Evolutionary conservation across 495 filamentous ascomycete genomes (phyloP).

Genomic region (Saxispiralis lemnorum): DNA sequence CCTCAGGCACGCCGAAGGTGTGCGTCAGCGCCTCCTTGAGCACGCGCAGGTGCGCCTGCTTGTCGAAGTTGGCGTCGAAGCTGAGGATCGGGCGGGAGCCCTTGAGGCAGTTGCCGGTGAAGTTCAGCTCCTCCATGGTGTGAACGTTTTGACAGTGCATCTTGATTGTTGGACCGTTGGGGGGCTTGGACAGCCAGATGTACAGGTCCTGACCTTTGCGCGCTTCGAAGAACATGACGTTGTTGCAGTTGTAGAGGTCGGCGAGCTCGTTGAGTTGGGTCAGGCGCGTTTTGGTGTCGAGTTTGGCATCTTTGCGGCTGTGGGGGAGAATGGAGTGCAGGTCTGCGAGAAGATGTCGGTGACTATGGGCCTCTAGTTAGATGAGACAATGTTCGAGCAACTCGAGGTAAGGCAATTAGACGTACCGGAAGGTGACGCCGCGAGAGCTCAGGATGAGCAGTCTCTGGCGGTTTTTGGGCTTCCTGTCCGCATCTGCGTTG

Average conservation of each 20-base stretch:
- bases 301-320: slow-evolving; percentile 81
- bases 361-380: slow-evolving; percentile 30
- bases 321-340: slow-evolving; percentile 79
- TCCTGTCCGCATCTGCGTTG: slow-evolving; percentile 27
- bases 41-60: slow-evolving; percentile 51
- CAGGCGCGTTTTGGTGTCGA: slow-evolving; percentile 76
- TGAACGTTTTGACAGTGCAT: slow-evolving; percentile 60
- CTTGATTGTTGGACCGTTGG: slow-evolving; percentile 90
- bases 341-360: slow-evolving; percentile 85
- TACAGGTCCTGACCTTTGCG: slow-evolving; percentile 89
- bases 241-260: slow-evolving; percentile 97
- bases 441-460: slow-evolving; percentile 79
- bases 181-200: slow-evolving; percentile 80
- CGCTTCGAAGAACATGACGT: slow-evolving; percentile 91
- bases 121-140: slow-evolving; percentile 90
- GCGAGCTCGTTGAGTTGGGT: slow-evolving; percentile 89
- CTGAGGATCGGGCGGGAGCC: slow-evolving; percentile 87
- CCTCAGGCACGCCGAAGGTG: slow-evolving; percentile 84
- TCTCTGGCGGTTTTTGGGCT: slow-evolving; percentile 51
- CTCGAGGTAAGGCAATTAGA: neutral
- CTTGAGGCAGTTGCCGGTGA: slow-evolving; percentile 90
- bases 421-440: slow-evolving; percentile 74
- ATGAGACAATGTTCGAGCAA: slow-evolving; percentile 4
- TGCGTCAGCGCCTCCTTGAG: slow-evolving; percentile 79
- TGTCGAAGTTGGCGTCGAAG: slow-evolving; percentile 72